Base-by-base conservation (phyloP, 805 yeast species). In the Lipomyces yamanashiensis region DNA sequence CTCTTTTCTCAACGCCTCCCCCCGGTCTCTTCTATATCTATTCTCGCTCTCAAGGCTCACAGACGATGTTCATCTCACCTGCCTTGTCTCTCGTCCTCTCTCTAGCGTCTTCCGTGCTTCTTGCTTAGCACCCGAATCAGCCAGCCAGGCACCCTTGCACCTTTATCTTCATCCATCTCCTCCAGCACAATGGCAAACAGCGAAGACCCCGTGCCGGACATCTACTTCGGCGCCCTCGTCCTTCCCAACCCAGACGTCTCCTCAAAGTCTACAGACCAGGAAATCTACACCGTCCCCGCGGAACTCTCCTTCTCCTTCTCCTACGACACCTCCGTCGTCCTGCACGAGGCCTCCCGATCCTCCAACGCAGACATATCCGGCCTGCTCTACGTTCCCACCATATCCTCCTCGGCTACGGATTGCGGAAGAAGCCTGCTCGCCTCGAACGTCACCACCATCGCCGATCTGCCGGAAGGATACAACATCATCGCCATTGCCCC, bases 151-250 rank as follows among this genome's bases (percentile, higher is more conserved):
- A 28, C 28, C 5, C 28, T 5, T 28, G 48, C 19, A 6, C 23
- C 21, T 21, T 1, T 2, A 6, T 43, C 48, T 43, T 21, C 48
- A 17, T 9, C 48, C 3, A 9, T 9, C 23, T n/a, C 15, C 19
- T 10, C n/a, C 45, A 19, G 12, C 45, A 28, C 28, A 28, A 28
- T 28, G 28, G 28, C 28, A 28, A 41, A 21, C 33, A 37, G 36
- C 37, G 17, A 23, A 23, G 6, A 40, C 54, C 28, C n/a, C 43
- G 23, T 28, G 28, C 61, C 61, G n/a, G 52, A 48, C 13, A 54
- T 64, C 43, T 55, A 55, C 54, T 59, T 59, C 47, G 67, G 67
- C 41, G 68, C 59, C n/a, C 64, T 63, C 55, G 68, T 65, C 10
- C 50, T 65, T 34, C 68, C 68, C 7, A 63, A 55, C 49, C 49